Base-by-base conservation (phyloP, 257 asterid genomes). In the Fraxinus pennsylvanica region DNA sequence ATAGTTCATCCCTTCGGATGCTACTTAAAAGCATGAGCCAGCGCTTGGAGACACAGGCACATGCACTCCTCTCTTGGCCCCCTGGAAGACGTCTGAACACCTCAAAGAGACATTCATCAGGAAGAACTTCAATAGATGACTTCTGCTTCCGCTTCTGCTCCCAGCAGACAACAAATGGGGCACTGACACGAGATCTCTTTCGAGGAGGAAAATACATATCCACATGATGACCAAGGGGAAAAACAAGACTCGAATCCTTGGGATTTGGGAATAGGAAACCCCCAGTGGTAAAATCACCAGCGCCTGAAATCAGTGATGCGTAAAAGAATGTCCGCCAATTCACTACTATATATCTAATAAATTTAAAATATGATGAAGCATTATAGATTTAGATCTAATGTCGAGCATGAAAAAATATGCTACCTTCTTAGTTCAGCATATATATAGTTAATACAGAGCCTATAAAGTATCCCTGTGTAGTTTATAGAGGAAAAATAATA, bases 61-160 rank as follows among this genome's bases (percentile, higher is more conserved):
- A 93, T 9, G 80, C 79, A 79, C 94, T 89, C 84, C 92, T 90
- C 82, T 90, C 98, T 73, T 89, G 87, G 80, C 90, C 92, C 8
- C 89, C 89, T 2, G 88, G 79, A 74, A 96, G 86, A 5, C 96
- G 96, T 80, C 98, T 83, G 88, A 96, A 83, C 71, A 96, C 80
- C 97, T 93, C 99, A 45, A 90, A 96, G 72, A 93, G 97, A 86
- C 97, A 96, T 87, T 92, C 99, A 76, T 96, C 97, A 8, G 99
- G 98, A 45, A 96, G 97, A 82, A 87, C 85, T 72, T 96, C 98
- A 35, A 96, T 92, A 10, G 97, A 92, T 59, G 95, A 86, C 78
- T 71, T 84, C 71, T 25, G 75, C 74, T 78, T 81, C 74, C 72
- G 72, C 73, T 80, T 81, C 75, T 76, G 72, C 73, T 79, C 78